Percentiles rank a stretch among this genome's conserved stretches.
Evolutionary conservation across 2,329 filamentous ascomycete species (phyloP).

Genomic region (Lachnellula subtilissima): DNA sequence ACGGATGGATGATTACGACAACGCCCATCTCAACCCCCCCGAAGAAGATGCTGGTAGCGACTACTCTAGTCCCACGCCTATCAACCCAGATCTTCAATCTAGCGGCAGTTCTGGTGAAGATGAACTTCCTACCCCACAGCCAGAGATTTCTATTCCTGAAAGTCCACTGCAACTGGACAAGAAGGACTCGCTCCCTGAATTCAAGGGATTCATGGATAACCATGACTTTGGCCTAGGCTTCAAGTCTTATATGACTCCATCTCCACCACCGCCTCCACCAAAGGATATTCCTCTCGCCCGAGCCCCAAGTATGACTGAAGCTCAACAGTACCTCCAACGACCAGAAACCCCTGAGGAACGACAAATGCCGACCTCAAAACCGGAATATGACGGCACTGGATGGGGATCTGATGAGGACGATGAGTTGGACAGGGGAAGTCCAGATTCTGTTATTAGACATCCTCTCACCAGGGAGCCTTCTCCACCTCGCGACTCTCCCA

Average conservation of each 20-base stretch:
- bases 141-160: constrained; percentile 34
- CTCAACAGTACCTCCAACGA: constrained; percentile 24
- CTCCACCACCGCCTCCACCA: constrained; percentile 31
- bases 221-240: constrained; percentile 51
- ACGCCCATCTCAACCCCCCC: constrained; percentile 10
- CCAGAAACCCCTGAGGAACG: constrained; percentile 28
- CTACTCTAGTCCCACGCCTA: constrained; percentile 42
- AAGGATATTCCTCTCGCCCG: constrained; percentile 18
- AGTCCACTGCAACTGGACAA: constrained; percentile 20
- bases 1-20: constrained; percentile 27
- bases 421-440: constrained; percentile 61
- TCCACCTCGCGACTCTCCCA: constrained; percentile 43
- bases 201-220: constrained; percentile 43
- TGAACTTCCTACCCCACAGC: constrained; percentile 46
- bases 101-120: constrained; percentile 41
- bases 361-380: constrained; percentile 44
- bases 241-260: constrained; percentile 48
- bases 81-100: constrained; percentile 20
- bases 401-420: constrained; percentile 53
- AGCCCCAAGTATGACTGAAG: constrained; percentile 21
- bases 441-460: constrained; percentile 86
- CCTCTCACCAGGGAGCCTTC: constrained; percentile 42
- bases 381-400: constrained; percentile 59
- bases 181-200: constrained; percentile 39
- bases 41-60: constrained; percentile 37